Percentiles rank a stretch among this genome's conserved stretches.
Evolutionary conservation across 192 early-diverging fungal species (phyloP).

Genomic region (Umbelopsis sp.): DNA sequence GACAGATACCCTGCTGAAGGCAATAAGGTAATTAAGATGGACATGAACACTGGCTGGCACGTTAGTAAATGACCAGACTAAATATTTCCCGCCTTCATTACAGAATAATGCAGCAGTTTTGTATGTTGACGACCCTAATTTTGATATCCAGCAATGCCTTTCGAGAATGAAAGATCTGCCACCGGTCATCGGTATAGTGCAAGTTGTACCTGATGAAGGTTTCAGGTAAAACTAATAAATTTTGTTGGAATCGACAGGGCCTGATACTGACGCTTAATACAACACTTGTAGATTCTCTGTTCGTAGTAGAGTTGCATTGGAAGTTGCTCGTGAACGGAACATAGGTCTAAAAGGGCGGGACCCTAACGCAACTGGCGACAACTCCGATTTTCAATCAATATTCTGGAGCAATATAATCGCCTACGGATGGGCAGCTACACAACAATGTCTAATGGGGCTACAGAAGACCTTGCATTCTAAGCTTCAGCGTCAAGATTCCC

Average conservation of each 20-base stretch:
- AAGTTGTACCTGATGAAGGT: constrained; percentile 2
- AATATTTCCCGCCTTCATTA: not conserved
- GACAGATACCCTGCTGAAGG: constrained; percentile 11
- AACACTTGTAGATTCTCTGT: not conserved
- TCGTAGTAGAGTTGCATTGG: not conserved
- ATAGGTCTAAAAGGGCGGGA: constrained; percentile 10
- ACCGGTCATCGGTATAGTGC: not conserved
- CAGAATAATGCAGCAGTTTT: constrained; percentile 35
- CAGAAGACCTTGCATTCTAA: not conserved
- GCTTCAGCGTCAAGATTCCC: not conserved
- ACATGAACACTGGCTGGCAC: too few relatives aligned
- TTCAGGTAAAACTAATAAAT: not conserved
- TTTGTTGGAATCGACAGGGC: not conserved
- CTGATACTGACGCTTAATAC: not conserved
- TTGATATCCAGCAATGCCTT: not conserved
- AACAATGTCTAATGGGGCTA: not conserved
- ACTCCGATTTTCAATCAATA: constrained; percentile 37
- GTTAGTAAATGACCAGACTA: not conserved
- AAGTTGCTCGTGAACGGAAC: not conserved
- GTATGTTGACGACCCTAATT: constrained; percentile 32
- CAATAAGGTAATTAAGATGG: not conserved
- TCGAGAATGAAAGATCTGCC: constrained; percentile 2
- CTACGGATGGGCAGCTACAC: constrained; percentile 2
- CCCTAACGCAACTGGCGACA: not conserved
- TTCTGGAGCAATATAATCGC: constrained; percentile 39